A percentile compares a stretch with the other conserved stretches of the same genome.
Evolutionary conservation across 2,329 filamentous ascomycete species (phyloP).

Genomic region (Drechslerella coelobrocha): DNA sequence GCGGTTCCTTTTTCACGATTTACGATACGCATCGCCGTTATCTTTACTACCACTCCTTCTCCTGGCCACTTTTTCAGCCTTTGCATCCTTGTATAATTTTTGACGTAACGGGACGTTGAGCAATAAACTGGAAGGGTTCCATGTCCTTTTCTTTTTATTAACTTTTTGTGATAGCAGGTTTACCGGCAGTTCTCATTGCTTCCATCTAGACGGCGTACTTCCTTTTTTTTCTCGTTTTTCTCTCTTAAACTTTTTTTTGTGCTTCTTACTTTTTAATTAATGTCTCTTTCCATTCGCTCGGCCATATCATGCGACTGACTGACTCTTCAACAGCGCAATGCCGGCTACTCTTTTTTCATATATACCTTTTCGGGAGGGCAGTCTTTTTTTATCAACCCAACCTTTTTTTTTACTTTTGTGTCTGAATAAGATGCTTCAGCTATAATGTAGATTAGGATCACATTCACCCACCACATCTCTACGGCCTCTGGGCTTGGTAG

Average conservation of each 20-base stretch:
- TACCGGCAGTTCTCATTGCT: slow-evolving; percentile 42
- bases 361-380: neutral
- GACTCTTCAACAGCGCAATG: neutral
- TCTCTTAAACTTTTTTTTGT: slow-evolving; percentile 10
- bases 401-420: slow-evolving; percentile 10
- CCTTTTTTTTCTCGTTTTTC: slow-evolving; percentile 20
- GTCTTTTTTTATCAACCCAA: neutral
- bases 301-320: neutral
- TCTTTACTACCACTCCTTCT: slow-evolving; percentile 5
- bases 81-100: slow-evolving; percentile 16
- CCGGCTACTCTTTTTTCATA: neutral
- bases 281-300: slow-evolving; percentile 5
- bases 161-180: slow-evolving; percentile 46
- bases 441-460: slow-evolving; percentile 50
- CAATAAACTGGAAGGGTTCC: slow-evolving; percentile 32
- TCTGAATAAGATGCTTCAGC: slow-evolving; percentile 44
- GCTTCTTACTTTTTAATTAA: slow-evolving; percentile 47
- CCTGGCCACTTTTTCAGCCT: slow-evolving; percentile 14
- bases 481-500: neutral
- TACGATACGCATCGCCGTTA: slow-evolving; percentile 21
- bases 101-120: slow-evolving; percentile 28
- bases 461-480: neutral
- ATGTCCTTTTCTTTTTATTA: slow-evolving; percentile 45
- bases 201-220: slow-evolving; percentile 51
- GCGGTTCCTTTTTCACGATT: slow-evolving; percentile 15